phyloP scores from a whole-genome alignment of 176 grass and related monocot genomes.

The barley (Hordeum vulgare) region MorexV3_pseudomolecules_assembly NC_058524.1:42758704-42759203 shows the following conservation, averaged over 20 bases:
- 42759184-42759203: too few relatives aligned
- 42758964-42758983: background rate
- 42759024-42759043: background rate
- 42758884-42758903: background rate
- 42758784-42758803: too few relatives aligned
- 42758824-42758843: background rate
- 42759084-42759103: background rate
- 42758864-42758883: background rate
- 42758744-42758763: too few relatives aligned
- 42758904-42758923: background rate
- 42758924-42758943: background rate
- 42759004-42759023: background rate
- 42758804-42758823: background rate
- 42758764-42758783: too few relatives aligned
- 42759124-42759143: too few relatives aligned
- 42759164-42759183: too few relatives aligned
- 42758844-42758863: constrained; percentile 15
- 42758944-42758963: background rate
- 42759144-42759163: too few relatives aligned
- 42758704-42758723: too few relatives aligned
- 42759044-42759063: background rate
- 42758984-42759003: background rate
- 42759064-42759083: background rate
- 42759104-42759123: too few relatives aligned
- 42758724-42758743: too few relatives aligned